Conservation (phyloP, 106 monocot genomes). For the Narthecium ossifragum region DNA sequence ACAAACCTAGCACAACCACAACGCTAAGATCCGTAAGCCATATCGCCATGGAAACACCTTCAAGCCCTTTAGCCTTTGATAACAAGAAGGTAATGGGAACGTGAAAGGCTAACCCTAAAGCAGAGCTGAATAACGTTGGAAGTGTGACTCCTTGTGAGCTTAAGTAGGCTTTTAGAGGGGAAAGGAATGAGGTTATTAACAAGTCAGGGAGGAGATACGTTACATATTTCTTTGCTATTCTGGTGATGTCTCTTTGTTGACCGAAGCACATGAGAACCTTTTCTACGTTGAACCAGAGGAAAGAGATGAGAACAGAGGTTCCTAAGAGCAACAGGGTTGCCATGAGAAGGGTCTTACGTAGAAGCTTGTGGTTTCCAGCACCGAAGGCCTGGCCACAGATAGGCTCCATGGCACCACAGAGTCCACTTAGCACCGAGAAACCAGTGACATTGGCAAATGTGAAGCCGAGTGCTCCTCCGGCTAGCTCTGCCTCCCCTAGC, state of each 20-base stretch:
- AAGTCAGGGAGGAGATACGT: slow-evolving; percentile 67
- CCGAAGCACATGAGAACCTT: slow-evolving; percentile 49
- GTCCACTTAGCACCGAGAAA: slow-evolving; percentile 47
- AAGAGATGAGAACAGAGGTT: slow-evolving; percentile 48
- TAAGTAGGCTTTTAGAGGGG: slow-evolving; percentile 72
- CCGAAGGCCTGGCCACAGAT: slow-evolving; percentile 77
- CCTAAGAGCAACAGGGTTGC: slow-evolving; percentile 46
- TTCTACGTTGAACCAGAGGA: slow-evolving; percentile 78
- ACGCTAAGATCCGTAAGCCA: slow-evolving; percentile 37
- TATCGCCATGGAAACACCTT: slow-evolving; percentile 63
- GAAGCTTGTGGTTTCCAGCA: slow-evolving; percentile 61
- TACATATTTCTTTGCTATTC: slow-evolving; percentile 42
- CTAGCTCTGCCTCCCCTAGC: slow-evolving; percentile 14
- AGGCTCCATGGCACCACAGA: slow-evolving; percentile 25
- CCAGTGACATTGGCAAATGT: slow-evolving; percentile 74
- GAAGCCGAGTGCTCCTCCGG: slow-evolving; percentile 53
- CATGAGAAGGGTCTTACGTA: slow-evolving; percentile 75
- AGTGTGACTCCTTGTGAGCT: slow-evolving; percentile 76
- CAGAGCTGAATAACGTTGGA: slow-evolving; percentile 62
- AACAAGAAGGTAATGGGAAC: slow-evolving; percentile 48
- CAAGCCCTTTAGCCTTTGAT: slow-evolving; percentile 31
- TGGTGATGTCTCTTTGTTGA: slow-evolving; percentile 52
- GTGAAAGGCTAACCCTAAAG: slow-evolving; percentile 48
- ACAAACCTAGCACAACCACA: slow-evolving; percentile 36
- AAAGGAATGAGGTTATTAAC: slow-evolving; percentile 55